Evolutionary conservation across 2,329 filamentous ascomycete species (phyloP).

Genomic region (Colletotrichum sp.): DNA sequence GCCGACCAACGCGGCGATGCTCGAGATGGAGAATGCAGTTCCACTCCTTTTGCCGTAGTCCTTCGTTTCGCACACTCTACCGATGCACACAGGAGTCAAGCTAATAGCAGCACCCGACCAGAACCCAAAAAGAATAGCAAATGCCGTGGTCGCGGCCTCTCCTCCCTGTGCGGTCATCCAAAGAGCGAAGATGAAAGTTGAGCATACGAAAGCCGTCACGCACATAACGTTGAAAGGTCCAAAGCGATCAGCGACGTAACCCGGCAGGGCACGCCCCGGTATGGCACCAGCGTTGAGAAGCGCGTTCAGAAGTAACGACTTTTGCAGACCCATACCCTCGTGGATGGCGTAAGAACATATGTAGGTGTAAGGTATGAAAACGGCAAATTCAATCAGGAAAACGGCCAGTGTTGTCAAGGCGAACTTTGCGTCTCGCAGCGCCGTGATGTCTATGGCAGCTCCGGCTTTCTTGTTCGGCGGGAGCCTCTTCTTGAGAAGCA

Average conservation of each 20-base stretch:
- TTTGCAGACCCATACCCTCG: slow-evolving; percentile 55
- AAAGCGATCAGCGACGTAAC: slow-evolving; percentile 69
- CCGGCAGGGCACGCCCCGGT: slow-evolving; percentile 71
- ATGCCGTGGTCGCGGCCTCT: slow-evolving; percentile 60
- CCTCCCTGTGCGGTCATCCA: slow-evolving; percentile 62
- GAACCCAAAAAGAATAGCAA: slow-evolving; percentile 72
- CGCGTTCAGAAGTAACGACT: slow-evolving; percentile 71
- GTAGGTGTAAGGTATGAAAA: slow-evolving; percentile 73
- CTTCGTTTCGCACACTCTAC: slow-evolving; percentile 71
- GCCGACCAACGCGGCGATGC: slow-evolving; percentile 61
- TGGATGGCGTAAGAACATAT: slow-evolving; percentile 67
- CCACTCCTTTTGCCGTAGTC: slow-evolving; percentile 74
- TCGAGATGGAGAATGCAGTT: slow-evolving; percentile 72
- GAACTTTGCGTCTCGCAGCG: slow-evolving; percentile 57
- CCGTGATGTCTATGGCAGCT: slow-evolving; percentile 51
- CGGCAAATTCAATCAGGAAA: slow-evolving; percentile 64
- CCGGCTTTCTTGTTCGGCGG: slow-evolving; percentile 51
- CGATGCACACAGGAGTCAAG: slow-evolving; percentile 74
- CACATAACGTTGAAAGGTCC: slow-evolving; percentile 76
- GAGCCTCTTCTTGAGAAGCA: slow-evolving; percentile 46
- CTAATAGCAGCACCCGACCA: slow-evolving; percentile 73
- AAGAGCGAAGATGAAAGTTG: slow-evolving; percentile 57
- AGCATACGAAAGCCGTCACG: slow-evolving; percentile 51
- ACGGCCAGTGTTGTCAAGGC: slow-evolving; percentile 56
- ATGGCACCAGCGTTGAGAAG: slow-evolving; percentile 74